Base-by-base conservation (phyloP, 495 filamentous ascomycete species). In the Penicillium odoratum region DNA sequence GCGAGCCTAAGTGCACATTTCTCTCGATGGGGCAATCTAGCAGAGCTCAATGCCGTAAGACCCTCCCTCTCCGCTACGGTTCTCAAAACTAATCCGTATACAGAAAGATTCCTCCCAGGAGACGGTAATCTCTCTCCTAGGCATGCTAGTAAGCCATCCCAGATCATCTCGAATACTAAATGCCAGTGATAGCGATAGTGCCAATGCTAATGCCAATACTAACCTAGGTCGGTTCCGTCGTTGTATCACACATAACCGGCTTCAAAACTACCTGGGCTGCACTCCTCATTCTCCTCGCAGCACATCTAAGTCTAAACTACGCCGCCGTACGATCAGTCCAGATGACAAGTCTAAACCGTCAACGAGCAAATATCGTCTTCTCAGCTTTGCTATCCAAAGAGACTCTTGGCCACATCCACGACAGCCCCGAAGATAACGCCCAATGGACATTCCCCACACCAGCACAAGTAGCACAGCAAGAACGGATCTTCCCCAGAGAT, bases 21-120 rank as follows among this genome's bases (percentile, higher is more conserved):
- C 73, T 91, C 93, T 6, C 81, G 75, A 59, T 84, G 83, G 71
- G 91, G 91, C n/a, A 97, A 97, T 72, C 71, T 98, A 43, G 93
- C 90, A 10, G 93, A 98, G 70, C 78, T 98, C 44, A 97, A 97
- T 74, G 93, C 93, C 49, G 86, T 89, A 70, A 68, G 84, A 75
- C 11, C 21, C 21, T 21, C 21, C 21, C 21, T 21, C 21, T 21
- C 21, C 21, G 21, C 21, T 21, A 21, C 21, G 2, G 1, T 1
- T 21, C 21, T 13, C 7, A 21, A 38, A n/a, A 16, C 51, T 64
- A 46, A 67, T 26, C 6, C 25, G 33, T 48, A n/a, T 57, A 49
- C 50, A 87, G 80, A 88, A 98, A 85, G 93, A 98, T 67, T 93
- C 92, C 25, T 93, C 90, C 58, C 93, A 98, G 76, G 93, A 98